Base-by-base conservation (phyloP, 768 basidiomycete genomes). In the Termitomyces sp. region DNA sequence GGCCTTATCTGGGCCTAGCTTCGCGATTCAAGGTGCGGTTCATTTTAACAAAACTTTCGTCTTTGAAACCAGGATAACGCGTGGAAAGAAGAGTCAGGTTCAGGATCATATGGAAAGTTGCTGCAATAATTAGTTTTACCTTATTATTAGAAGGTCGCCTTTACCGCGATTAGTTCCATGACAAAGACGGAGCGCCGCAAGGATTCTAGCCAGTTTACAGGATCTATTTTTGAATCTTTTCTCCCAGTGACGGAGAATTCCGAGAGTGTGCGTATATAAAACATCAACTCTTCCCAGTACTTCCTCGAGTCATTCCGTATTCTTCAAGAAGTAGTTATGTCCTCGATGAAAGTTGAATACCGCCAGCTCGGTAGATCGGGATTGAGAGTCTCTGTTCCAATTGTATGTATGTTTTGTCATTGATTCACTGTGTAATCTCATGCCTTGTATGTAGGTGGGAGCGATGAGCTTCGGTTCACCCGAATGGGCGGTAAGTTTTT, bases 391-490 rank as follows among this genome's bases (percentile, higher is more conserved):
- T 61, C 60, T 7, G 44, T 61, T 8, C 60, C 60, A 6, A 59
- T 61, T 41, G 60, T 61, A 24, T 41, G 60, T 61, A 24, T 43
- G 60, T 51, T 31, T 20, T 20, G 12, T 47, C n/a, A 16, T 12
- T n/a, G 10, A 12, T 18, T 10, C 16, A 1, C 4, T 18, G 3
- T 31, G 13, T 34, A n/a, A 18, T 51, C n/a, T 10, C 29, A 29
- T 44, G 9, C 18, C 13, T 3, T 39, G 7, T n/a, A 8, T 41
- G 39, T 59, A 62, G 61, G 22, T 62, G 16, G 61, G 58, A 20
- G 58, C 54, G 9, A 62, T 62, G 61, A 59, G 58, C 37, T 56
- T 62, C n/a, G 61, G 61, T 18, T 60, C 58, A 16, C 51, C 61
- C 13, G 50, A 54, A 7, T 62, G 61, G 61, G 44, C 44, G 1